Percentiles rank a stretch among this genome's conserved stretches.
Conservation (phyloP, 306 rosid species). For the Begonia loranthoides region DNA sequence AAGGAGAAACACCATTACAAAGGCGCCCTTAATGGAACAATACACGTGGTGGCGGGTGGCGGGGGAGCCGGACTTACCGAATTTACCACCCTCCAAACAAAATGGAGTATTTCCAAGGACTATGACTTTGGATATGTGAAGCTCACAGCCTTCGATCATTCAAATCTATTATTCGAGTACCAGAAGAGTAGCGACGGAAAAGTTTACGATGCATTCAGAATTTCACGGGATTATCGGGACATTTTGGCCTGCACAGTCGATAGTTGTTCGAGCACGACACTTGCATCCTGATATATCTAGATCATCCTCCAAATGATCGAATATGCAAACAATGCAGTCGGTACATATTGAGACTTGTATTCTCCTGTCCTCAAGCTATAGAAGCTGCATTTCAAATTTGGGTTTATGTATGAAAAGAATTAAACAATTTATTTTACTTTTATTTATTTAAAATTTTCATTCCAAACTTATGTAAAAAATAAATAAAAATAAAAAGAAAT, state of each 20-base stretch:
- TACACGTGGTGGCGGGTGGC: constrained; percentile 85
- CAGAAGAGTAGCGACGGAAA: constrained; percentile 84
- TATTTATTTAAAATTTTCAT: too few species aligned
- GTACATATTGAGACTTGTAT: too few species aligned
- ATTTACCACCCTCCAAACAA: constrained; percentile 52
- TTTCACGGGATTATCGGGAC: constrained; percentile 67
- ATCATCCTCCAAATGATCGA: too few species aligned
- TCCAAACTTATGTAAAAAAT: too few species aligned
- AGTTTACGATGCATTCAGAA: constrained; percentile 69
- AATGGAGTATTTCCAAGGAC: constrained; percentile 73
- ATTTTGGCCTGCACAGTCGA: constrained; percentile 70
- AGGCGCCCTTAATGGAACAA: constrained; percentile 77
- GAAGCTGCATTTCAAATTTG: too few species aligned
- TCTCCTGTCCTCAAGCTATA: too few species aligned
- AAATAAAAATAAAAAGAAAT: too few species aligned
- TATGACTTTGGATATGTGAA: constrained; percentile 75
- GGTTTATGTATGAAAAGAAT: too few species aligned
- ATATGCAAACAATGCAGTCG: too few species aligned
- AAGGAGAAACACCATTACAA: constrained; percentile 51
- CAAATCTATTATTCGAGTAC: constrained; percentile 89
- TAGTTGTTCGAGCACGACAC: constrained; percentile 49
- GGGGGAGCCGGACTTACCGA: constrained; percentile 74
- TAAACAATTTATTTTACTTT: too few species aligned
- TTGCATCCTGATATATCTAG: constrained; percentile 21
- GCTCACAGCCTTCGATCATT: constrained; percentile 72